A percentile compares a stretch with the other conserved stretches of the same genome.
phyloP scores from a whole-genome alignment of 2,329 filamentous ascomycete species.

The Neoscytalidium dimidiatum region DNA sequence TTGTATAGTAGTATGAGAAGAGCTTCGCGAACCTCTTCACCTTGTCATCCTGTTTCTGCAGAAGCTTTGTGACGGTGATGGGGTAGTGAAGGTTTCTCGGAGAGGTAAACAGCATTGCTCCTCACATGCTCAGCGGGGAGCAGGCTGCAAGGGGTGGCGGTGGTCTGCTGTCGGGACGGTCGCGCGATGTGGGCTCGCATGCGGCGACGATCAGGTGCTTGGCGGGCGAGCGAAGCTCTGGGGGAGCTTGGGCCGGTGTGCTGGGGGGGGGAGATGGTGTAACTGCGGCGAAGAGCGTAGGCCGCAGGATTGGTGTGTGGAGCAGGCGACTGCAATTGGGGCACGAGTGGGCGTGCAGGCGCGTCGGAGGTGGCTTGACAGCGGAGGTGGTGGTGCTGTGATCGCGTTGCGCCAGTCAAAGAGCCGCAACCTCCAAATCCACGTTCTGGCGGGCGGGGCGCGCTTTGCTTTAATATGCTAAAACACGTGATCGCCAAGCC shows the following conservation, averaged over 20 bases:
- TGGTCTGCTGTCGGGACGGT: neutral
- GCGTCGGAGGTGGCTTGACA: slow-evolving; percentile 13
- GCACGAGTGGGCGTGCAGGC: slow-evolving; percentile 4
- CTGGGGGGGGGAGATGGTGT: neutral
- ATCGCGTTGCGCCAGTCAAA: slow-evolving; percentile 15
- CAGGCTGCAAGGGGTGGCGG: neutral
- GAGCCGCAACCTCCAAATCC: slow-evolving; percentile 20
- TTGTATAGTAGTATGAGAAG: slow-evolving; percentile 85
- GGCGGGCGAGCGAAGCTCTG: slow-evolving; percentile 15
- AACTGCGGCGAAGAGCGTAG: neutral
- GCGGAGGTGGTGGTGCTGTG: slow-evolving; percentile 8
- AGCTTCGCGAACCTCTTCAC: slow-evolving; percentile 76
- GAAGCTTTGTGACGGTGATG: slow-evolving; percentile 84
- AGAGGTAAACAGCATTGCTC: slow-evolving; percentile 51
- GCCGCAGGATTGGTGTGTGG: neutral
- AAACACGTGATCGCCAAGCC: slow-evolving; percentile 2
- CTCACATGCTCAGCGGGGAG: slow-evolving; percentile 31
- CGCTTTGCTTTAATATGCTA: slow-evolving; percentile 14
- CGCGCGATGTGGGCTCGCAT: slow-evolving; percentile 12
- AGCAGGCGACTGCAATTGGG: slow-evolving; percentile 4
- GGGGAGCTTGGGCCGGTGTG: slow-evolving; percentile 19
- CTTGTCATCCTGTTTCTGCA: slow-evolving; percentile 72
- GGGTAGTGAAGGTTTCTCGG: slow-evolving; percentile 74
- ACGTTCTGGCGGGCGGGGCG: slow-evolving; percentile 17
- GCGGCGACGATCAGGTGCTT: slow-evolving; percentile 15